These are phyloP conservation scores for Metarhizium humberi DNA, from an alignment of 2,329 filamentous ascomycete species.

Conservation along the genomic window DNA sequence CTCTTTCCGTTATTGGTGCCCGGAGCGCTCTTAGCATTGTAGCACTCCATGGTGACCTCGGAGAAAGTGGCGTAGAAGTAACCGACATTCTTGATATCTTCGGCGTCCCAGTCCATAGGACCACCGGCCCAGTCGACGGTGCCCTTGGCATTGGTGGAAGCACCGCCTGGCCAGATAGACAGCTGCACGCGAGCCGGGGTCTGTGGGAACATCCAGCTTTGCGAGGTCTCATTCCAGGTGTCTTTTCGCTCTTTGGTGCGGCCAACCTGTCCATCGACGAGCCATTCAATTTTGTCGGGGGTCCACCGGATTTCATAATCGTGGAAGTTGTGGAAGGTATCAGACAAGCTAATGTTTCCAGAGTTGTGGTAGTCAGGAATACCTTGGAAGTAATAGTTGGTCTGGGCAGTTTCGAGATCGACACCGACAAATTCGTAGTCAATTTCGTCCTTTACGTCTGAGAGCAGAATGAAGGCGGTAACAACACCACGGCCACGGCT, in stretches of 20 bases:
- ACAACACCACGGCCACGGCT: conserved; percentile 81
- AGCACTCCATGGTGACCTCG: conserved; percentile 79
- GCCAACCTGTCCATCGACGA: conserved; percentile 68
- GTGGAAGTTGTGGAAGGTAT: conserved; percentile 74
- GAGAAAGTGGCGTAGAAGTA: conserved; percentile 83
- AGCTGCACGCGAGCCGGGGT: conserved; percentile 85
- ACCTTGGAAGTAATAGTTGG: conserved; percentile 96
- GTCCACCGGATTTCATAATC: conserved; percentile 92
- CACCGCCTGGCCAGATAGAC: conserved; percentile 91
- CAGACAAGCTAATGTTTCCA: conserved; percentile 55
- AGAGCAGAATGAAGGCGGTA: conserved; percentile 93
- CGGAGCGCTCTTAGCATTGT: conserved; percentile 49
- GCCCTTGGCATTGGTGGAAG: conserved; percentile 66
- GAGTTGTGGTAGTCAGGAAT: conserved; percentile 77
- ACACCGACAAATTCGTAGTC: conserved; percentile 91
- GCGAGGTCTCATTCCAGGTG: conserved; percentile 77
- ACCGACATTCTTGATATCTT: conserved; percentile 70
- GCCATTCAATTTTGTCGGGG: conserved; percentile 78
- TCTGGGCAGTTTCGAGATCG: conserved; percentile 70
- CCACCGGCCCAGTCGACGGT: conserved; percentile 92
- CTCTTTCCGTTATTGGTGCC: conserved; percentile 61
- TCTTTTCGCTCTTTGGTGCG: conserved; percentile 66
- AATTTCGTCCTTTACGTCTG: conserved; percentile 95
- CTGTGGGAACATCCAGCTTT: conserved; percentile 83
- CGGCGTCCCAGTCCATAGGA: conserved; percentile 69